phyloP scores from a whole-genome alignment of 2,329 filamentous ascomycete genomes.

The Taxawa tesnikishii region DNA sequence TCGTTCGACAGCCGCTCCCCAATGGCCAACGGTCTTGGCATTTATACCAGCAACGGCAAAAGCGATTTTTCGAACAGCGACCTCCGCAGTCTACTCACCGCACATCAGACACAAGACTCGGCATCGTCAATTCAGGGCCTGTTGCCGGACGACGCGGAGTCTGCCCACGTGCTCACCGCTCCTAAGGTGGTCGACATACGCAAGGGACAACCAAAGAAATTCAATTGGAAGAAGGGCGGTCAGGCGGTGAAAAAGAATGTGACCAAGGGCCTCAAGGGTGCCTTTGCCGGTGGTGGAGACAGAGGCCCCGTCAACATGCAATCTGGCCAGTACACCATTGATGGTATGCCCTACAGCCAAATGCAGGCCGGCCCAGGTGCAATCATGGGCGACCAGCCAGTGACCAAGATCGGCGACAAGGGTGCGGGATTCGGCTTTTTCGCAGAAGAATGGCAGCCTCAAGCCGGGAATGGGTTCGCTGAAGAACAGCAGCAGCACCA shows the following conservation, averaged over 20 bases:
- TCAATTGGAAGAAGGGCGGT: conserved; percentile 97
- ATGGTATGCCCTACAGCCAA: conserved; percentile 16
- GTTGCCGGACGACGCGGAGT: conserved; percentile 42
- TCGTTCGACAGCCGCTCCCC: conserved; percentile 23
- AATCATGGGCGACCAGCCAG: conserved; percentile 6
- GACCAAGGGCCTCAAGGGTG: conserved; percentile 85
- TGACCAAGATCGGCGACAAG: conserved; percentile 7
- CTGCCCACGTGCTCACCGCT: conserved; percentile 48
- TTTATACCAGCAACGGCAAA: conserved; percentile 43
- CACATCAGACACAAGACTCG: conserved; percentile 2
- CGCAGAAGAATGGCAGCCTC: conserved; percentile 20
- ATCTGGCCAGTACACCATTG: conserved; percentile 17
- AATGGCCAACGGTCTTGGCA: conserved; percentile 47
- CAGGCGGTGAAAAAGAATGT: conserved; percentile 91
- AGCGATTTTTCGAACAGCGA: conserved; percentile 13
- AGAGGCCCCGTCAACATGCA: conserved; percentile 10
- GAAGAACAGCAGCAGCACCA: conserved; percentile 32
- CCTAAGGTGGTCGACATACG: conserved; percentile 94
- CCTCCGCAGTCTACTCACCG: conserved; percentile 2
- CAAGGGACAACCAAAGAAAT: conserved; percentile 89
- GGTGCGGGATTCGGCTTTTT: conserved; percentile 22
- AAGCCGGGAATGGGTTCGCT: conserved; percentile 20
- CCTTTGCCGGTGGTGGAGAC: conserved; percentile 47
- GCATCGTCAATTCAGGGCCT: conserved; percentile 6
- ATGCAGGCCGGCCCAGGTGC: conserved; percentile 16